A percentile compares a stretch with the other conserved stretches of the same genome.
Evolutionary conservation across 352 stramenopile species (phyloP).

Genomic region (Globisporangium polare): DNA sequence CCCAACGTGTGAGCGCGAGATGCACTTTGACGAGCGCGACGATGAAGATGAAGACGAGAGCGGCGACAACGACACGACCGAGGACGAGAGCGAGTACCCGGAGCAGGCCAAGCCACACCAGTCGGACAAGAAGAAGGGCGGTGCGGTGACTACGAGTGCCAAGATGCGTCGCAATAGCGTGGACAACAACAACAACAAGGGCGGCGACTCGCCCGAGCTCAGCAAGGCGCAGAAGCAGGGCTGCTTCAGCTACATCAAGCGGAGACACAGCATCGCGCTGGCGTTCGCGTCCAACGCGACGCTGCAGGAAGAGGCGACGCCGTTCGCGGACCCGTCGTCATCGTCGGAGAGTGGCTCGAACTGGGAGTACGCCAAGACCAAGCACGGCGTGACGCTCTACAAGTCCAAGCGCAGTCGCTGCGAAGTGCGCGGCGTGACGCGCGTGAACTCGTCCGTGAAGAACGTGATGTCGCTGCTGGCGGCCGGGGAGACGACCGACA

Average conservation of each 20-base stretch:
- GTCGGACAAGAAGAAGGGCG: not conserved
- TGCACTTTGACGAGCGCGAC: constrained; percentile 22
- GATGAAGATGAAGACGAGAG: constrained; percentile 13
- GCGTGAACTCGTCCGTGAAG: constrained; percentile 77
- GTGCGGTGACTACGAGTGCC: not conserved
- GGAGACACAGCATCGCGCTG: constrained; percentile 62
- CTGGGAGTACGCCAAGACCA: constrained; percentile 61
- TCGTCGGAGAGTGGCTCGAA: constrained; percentile 23
- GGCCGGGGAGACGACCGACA: constrained; percentile 43
- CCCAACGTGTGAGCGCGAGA: constrained; percentile 5
- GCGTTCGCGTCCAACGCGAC: constrained; percentile 51
- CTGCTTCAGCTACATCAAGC: constrained; percentile 83
- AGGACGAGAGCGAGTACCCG: constrained; percentile 16
- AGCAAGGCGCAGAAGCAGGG: constrained; percentile 69
- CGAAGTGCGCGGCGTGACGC: constrained; percentile 67
- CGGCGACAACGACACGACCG: constrained; percentile 13
- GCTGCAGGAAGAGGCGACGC: not conserved
- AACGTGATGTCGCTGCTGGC: constrained; percentile 78
- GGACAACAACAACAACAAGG: constrained; percentile 12
- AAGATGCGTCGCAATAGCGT: constrained; percentile 18
- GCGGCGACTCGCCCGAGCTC: constrained; percentile 19
- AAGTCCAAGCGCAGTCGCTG: constrained; percentile 64
- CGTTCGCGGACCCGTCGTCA: not conserved
- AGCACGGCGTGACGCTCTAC: constrained; percentile 71
- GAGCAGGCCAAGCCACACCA: not conserved